Conservation (phyloP, 768 basidiomycete genomes). For the Cystobasidium onofrii region DNA sequence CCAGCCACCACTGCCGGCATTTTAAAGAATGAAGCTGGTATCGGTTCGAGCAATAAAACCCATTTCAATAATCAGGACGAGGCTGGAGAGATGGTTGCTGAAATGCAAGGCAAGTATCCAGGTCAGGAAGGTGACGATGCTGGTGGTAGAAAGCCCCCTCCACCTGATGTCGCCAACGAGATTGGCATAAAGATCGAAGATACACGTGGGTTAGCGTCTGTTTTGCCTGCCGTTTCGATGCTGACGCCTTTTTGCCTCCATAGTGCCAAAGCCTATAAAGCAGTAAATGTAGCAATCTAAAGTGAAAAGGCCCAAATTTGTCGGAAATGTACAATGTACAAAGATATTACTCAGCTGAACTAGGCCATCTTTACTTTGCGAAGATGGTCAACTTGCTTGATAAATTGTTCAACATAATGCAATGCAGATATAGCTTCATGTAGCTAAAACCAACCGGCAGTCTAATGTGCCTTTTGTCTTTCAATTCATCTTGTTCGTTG, state of each 20-base stretch:
- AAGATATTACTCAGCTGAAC: too few relatives aligned
- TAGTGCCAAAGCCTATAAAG: constrained; percentile 5
- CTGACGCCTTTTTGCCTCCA: neutral
- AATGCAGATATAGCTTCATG: neutral
- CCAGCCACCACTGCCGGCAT: neutral
- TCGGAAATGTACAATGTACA: too few relatives aligned
- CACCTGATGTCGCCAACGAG: neutral
- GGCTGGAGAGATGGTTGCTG: constrained; percentile 8
- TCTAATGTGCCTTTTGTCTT: too few relatives aligned
- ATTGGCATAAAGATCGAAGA: neutral
- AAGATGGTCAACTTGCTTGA: too few relatives aligned
- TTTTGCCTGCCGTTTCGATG: neutral
- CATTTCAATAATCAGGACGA: neutral
- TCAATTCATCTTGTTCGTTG: too few relatives aligned
- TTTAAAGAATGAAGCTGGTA: constrained; percentile 23
- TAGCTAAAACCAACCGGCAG: neutral
- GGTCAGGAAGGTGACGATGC: constrained; percentile 11
- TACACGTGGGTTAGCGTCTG: neutral
- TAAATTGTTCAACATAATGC: neutral
- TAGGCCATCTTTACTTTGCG: too few relatives aligned
- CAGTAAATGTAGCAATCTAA: neutral
- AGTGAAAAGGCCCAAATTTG: too few relatives aligned
- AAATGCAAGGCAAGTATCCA: neutral
- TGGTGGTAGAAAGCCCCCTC: neutral
- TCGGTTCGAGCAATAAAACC: constrained; percentile 12